Conservation (phyloP, 495 filamentous ascomycete species). For the Pyrenopolyporus hunteri region DNA sequence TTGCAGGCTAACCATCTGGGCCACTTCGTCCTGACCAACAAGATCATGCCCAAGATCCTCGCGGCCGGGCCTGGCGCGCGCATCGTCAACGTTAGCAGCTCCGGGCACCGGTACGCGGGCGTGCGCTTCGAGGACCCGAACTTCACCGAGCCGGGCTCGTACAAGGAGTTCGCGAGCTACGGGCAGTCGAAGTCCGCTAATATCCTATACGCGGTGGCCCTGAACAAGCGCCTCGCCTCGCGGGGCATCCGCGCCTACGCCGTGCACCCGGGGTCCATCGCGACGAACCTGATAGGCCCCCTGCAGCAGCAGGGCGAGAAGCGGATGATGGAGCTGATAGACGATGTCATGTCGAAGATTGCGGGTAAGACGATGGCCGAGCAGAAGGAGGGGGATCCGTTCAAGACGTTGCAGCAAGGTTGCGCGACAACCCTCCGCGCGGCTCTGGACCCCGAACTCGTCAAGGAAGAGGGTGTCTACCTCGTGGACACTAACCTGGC, state of each 20-base stretch:
- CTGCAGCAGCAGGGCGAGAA: background rate
- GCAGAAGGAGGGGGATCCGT: constrained; percentile 44
- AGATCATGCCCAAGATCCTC: constrained; percentile 56
- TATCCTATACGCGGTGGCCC: constrained; percentile 60
- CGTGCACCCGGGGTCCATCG: constrained; percentile 55
- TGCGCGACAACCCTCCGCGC: constrained; percentile 50
- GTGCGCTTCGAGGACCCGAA: constrained; percentile 60
- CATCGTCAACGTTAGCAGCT: constrained; percentile 48
- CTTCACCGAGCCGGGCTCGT: constrained; percentile 48
- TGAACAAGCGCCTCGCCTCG: constrained; percentile 50
- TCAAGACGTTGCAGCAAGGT: constrained; percentile 51
- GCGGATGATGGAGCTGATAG: constrained; percentile 25
- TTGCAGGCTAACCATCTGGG: constrained; percentile 64
- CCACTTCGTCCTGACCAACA: constrained; percentile 64
- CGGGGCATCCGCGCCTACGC: constrained; percentile 44
- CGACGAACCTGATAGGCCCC: constrained; percentile 42
- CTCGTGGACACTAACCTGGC: constrained; percentile 47
- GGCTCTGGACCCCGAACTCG: constrained; percentile 47
- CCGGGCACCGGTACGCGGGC: constrained; percentile 49
- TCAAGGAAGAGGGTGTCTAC: constrained; percentile 42
- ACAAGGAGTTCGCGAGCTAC: constrained; percentile 56
- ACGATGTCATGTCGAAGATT: constrained; percentile 30
- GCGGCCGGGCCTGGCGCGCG: constrained; percentile 36
- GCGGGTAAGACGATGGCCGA: constrained; percentile 44
- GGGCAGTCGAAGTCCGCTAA: constrained; percentile 65